phyloP scores from a whole-genome alignment of 169 alveolate species.

The Plasmodium relictum region DNA sequence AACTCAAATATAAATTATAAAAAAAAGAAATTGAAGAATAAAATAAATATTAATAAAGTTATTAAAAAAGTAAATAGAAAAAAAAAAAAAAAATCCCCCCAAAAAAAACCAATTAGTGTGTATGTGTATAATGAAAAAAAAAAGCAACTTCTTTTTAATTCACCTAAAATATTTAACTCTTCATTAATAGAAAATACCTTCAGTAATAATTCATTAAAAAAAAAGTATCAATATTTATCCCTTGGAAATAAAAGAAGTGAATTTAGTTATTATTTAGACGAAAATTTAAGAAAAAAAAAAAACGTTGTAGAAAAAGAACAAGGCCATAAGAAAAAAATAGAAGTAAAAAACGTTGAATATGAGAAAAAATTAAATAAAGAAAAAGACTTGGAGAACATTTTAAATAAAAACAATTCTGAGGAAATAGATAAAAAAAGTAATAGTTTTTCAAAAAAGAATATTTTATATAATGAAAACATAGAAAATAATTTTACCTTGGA shows the following conservation, averaged over 20 bases:
- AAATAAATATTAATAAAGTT: neutral
- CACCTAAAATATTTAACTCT: neutral
- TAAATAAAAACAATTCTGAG: neutral
- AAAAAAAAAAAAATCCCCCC: neutral
- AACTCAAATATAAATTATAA: neutral
- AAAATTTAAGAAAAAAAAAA: neutral
- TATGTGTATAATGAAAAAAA: neutral
- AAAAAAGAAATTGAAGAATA: neutral
- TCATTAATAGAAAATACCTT: too few relatives aligned
- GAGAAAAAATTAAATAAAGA: neutral
- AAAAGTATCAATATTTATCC: too few relatives aligned
- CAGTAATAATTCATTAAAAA: too few relatives aligned
- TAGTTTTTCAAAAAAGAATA: neutral
- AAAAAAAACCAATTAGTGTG: too few relatives aligned
- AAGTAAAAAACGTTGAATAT: neutral
- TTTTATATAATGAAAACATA: neutral
- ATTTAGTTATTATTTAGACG: too few relatives aligned
- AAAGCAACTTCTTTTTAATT: neutral
- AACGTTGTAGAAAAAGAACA: slow-evolving; percentile 1
- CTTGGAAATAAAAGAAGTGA: too few relatives aligned
- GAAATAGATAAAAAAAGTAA: neutral
- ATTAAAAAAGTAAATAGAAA: slow-evolving; percentile 13
- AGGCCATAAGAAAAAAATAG: neutral
- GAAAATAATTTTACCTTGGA: neutral
- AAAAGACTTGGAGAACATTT: neutral